A percentile compares a stretch with the other conserved stretches of the same genome.
Evolutionary conservation across 306 rosid species (phyloP).

Genomic region (Begonia masoniana): DNA sequence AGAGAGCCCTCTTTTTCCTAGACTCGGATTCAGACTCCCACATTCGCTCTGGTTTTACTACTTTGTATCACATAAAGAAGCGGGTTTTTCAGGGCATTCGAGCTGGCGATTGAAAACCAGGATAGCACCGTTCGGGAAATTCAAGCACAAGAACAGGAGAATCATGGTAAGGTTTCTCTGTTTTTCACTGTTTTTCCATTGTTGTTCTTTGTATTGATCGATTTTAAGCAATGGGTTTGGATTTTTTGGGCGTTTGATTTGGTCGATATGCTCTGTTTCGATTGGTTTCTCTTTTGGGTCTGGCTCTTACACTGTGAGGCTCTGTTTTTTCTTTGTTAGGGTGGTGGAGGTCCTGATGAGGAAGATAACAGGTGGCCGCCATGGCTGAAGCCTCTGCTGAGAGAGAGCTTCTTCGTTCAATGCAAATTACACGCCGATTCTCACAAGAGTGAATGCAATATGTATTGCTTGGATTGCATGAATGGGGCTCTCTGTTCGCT

Average conservation of each 20-base stretch:
- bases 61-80: background rate
- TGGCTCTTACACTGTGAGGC: background rate
- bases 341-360: slow-evolving; percentile 88
- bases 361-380: slow-evolving; percentile 95
- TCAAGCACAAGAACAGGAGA: slow-evolving; percentile 85
- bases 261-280: background rate
- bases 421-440: slow-evolving; percentile 85
- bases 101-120: slow-evolving; percentile 85
- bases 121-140: slow-evolving; percentile 73
- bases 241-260: slow-evolving; percentile 1
- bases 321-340: slow-evolving; percentile 31
- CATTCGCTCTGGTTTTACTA: background rate
- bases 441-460: slow-evolving; percentile 94
- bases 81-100: slow-evolving; percentile 10
- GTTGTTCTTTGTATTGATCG: background rate
- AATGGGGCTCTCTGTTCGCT: slow-evolving; percentile 88
- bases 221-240: slow-evolving; percentile 5
- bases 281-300: background rate
- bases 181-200: background rate
- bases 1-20: background rate
- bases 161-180: slow-evolving; percentile 42
- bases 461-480: slow-evolving; percentile 97
- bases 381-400: slow-evolving; percentile 85
- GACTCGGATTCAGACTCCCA: background rate
- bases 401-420: slow-evolving; percentile 82